Evolutionary conservation across 257 asterid species (phyloP).

Genomic region (Ophiorrhiza pumila): DNA sequence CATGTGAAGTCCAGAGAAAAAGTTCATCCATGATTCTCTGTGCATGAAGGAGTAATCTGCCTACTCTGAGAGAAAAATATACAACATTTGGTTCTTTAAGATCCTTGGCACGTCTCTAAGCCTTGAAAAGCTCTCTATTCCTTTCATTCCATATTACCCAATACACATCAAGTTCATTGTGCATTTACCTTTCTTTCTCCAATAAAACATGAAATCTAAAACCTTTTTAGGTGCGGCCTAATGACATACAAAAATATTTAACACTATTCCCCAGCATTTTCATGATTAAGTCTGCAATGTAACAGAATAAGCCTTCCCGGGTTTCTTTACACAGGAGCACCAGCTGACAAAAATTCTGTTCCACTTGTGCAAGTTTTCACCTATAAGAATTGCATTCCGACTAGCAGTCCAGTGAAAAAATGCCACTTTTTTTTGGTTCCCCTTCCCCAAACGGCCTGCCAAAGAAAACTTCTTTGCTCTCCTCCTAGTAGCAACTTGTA

Average conservation of each 20-base stretch:
- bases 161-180: too few species aligned
- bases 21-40: background rate
- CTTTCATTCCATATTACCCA: background rate
- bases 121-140: background rate
- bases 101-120: background rate
- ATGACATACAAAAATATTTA: too few species aligned
- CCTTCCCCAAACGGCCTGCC: too few species aligned
- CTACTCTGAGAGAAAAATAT: too few species aligned
- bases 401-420: background rate
- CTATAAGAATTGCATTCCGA: background rate
- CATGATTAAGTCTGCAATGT: too few species aligned
- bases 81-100: background rate
- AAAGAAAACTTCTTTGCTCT: background rate
- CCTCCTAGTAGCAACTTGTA: background rate
- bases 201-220: too few species aligned
- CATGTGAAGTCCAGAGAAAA: background rate
- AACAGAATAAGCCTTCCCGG: background rate
- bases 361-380: background rate
- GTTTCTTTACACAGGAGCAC: background rate
- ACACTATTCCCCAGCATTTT: background rate
- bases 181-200: background rate
- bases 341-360: background rate
- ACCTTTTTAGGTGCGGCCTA: too few species aligned
- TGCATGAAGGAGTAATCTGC: background rate
- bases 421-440: background rate